A percentile compares a stretch with the other conserved stretches of the same genome.
Conservation (phyloP, 2,329 filamentous ascomycete species). For the Neofusicoccum umdonicola region DNA sequence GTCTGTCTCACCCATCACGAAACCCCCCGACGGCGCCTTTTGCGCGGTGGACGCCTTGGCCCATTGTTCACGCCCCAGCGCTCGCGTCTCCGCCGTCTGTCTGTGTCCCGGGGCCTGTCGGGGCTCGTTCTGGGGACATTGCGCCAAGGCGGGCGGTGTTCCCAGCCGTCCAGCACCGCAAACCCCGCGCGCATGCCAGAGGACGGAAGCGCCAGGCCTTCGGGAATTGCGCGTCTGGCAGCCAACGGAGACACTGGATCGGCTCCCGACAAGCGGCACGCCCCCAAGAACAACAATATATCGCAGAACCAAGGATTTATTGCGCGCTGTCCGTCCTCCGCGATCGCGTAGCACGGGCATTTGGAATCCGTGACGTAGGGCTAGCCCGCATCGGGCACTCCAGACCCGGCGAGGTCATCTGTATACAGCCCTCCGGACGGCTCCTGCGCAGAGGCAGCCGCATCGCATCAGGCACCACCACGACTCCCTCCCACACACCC, state of each 20-base stretch:
- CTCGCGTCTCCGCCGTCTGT: not conserved
- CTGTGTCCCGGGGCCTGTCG: not conserved
- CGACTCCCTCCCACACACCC: not conserved
- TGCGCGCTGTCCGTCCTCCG: not conserved
- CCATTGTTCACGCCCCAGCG: not conserved
- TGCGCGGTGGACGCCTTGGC: not conserved
- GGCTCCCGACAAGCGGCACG: not conserved
- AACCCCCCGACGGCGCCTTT: not conserved
- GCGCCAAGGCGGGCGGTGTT: not conserved
- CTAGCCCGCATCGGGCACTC: conserved; percentile 4
- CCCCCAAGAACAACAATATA: not conserved
- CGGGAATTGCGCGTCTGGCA: not conserved
- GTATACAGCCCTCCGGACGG: not conserved
- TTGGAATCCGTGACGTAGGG: conserved; percentile 12
- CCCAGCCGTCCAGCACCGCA: no score
- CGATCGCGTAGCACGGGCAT: conserved; percentile 8
- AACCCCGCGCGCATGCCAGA: not conserved
- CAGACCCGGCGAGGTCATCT: not conserved
- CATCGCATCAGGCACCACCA: not conserved
- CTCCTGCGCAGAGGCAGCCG: not conserved
- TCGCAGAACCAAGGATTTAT: not conserved
- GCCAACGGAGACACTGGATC: not conserved
- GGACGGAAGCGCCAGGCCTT: not conserved
- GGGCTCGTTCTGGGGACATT: not conserved
- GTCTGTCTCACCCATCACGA: not conserved